Percentiles rank a stretch among this genome's conserved stretches.
phyloP scores from a whole-genome alignment of 2,329 filamentous ascomycete species.

The Stylonectria norvegica region DNA sequence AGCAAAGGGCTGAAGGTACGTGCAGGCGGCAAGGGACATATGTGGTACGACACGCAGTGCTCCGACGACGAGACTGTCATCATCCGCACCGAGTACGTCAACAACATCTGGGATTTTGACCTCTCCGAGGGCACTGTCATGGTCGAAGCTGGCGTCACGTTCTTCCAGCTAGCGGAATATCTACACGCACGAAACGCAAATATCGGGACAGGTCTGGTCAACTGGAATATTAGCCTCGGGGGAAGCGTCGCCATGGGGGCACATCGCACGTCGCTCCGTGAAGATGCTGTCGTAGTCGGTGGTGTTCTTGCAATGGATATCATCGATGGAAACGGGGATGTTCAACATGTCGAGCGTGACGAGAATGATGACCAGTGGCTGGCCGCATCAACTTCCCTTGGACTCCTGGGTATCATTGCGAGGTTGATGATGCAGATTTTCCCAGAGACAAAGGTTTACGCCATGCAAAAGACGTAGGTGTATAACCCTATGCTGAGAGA shows the following conservation, averaged over 20 bases:
- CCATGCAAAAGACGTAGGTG: constrained; percentile 46
- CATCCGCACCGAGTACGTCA: constrained; percentile 44
- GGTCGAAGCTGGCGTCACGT: constrained; percentile 51
- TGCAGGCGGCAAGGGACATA: constrained; percentile 48
- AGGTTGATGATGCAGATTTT: constrained; percentile 48
- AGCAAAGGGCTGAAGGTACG: constrained; percentile 40
- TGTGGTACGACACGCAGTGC: constrained; percentile 55
- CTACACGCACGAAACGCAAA: constrained; percentile 44
- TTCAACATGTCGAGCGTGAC: constrained; percentile 41
- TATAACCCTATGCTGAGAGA: background rate
- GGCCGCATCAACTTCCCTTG: constrained; percentile 49
- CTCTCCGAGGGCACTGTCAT: constrained; percentile 43
- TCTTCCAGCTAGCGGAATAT: constrained; percentile 49
- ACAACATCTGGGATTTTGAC: constrained; percentile 42
- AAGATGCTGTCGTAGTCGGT: constrained; percentile 48
- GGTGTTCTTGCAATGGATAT: constrained; percentile 48
- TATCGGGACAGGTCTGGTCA: constrained; percentile 49
- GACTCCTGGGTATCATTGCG: constrained; percentile 46
- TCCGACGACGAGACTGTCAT: constrained; percentile 47
- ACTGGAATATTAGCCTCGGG: constrained; percentile 52
- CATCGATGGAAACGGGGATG: constrained; percentile 44
- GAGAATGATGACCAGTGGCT: constrained; percentile 47
- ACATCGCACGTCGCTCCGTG: constrained; percentile 45
- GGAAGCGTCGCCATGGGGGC: constrained; percentile 52
- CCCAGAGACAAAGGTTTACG: constrained; percentile 50